Base-by-base conservation (phyloP, 768 basidiomycete species). In the Tylopilus intermedius region DNA sequence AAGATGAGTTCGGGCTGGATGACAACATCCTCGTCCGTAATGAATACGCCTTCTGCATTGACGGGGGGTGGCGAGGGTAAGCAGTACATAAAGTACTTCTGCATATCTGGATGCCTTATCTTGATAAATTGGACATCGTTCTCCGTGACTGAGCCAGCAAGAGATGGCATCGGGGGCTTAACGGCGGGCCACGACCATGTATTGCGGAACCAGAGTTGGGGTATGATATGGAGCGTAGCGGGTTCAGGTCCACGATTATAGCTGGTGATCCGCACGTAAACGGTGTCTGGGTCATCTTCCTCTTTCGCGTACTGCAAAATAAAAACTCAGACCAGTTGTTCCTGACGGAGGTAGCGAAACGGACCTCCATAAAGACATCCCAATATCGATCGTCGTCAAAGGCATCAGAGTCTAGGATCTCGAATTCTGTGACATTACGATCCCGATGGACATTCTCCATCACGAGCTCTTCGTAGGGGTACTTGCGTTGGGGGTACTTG, bases 241-340 rank as follows among this genome's bases (percentile, higher is more conserved):
- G 92, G 81, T 54, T 97, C 94, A 10, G 95, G 94, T 1, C 96
- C 95, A 35, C 96, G 86, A 70, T 99, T 99, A 74, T 97, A 99
- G 13, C 86, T 78, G 2, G 95, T 98, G 66, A 99, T 93, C 51
- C 96, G 90, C 59, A 97, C 82, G 59, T 92, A 95, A 56, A 95
- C 68, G 59, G 80, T 89, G 51, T 98, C 85, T 8, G 91, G 84
- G 45, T 89, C 80, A 58, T 97, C 88, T 65, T 90, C 93, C 60
- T 96, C 96, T 73, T 98, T 99, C 33, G 96, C 94, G 70, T 99
- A 98, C 93, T 96, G 62, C 14, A 35, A 55, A 24, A 49, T 53
- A 21, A 45, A 18, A 41, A 53, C 47, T 46, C 54, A 46, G 30
- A 33, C 43, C 6, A 40, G 13, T 27, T 30, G 38, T 50, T 27